phyloP scores from a whole-genome alignment of 495 filamentous ascomycete species.

The Penicillium chermesinum region DNA sequence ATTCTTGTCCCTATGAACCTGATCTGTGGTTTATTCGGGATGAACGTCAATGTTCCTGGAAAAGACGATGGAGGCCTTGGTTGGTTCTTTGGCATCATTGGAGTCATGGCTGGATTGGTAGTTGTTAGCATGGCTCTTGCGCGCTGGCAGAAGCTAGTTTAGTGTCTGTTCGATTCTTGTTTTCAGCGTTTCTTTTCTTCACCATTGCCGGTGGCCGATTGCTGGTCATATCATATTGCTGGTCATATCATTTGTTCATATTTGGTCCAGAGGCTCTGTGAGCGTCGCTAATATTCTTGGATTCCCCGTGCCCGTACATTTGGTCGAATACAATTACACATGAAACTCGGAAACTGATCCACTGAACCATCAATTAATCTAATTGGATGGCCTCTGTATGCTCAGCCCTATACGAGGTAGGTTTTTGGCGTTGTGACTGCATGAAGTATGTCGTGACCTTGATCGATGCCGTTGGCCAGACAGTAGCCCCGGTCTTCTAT shows the following conservation, averaged over 20 bases:
- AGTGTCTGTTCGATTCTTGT: background rate
- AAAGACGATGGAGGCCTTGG: constrained; percentile 45
- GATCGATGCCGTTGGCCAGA: no score
- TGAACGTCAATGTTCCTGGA: constrained; percentile 89
- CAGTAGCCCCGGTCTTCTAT: no score
- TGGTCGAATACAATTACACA: background rate
- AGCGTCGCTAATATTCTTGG: background rate
- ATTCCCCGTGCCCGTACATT: background rate
- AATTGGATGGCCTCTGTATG: no score
- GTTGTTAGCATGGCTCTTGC: constrained; percentile 46
- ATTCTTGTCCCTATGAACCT: constrained; percentile 96
- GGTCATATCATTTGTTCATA: background rate
- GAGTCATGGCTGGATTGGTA: constrained; percentile 57
- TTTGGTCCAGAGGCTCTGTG: background rate
- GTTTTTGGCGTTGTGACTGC: no score
- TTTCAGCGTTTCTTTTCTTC: background rate
- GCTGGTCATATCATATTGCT: background rate
- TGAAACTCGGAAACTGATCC: no score
- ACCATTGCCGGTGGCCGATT: background rate
- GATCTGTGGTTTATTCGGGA: constrained; percentile 91
- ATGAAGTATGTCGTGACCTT: no score
- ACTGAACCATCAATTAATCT: no score
- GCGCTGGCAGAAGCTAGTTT: constrained; percentile 42
- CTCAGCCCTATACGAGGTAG: no score
- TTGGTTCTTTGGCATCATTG: constrained; percentile 81